Percentiles rank a stretch among this genome's conserved stretches.
Evolutionary conservation across 495 filamentous ascomycete genomes (phyloP).

Genomic region (Emericellopsis terricola): DNA sequence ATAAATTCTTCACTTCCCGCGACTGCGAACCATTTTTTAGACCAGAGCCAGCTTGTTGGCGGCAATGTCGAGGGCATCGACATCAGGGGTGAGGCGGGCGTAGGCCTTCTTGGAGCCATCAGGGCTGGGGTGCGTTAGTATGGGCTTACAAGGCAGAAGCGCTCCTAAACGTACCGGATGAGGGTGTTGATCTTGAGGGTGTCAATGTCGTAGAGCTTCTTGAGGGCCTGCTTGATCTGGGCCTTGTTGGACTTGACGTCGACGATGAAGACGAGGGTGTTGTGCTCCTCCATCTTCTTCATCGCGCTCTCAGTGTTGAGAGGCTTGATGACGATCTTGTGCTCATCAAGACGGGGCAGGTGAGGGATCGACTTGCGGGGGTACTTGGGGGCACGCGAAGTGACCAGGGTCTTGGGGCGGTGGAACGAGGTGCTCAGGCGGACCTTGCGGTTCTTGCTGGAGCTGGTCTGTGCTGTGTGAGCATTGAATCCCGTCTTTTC

Average conservation of each 20-base stretch:
- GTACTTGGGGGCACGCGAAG: slow-evolving; percentile 88
- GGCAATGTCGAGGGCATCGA: slow-evolving; percentile 97
- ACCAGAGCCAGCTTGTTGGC: slow-evolving; percentile 97
- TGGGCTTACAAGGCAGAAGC: background rate
- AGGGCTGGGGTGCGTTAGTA: slow-evolving; percentile 36
- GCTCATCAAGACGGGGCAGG: slow-evolving; percentile 76
- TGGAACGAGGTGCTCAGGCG: slow-evolving; percentile 90
- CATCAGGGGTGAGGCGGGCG: slow-evolving; percentile 81
- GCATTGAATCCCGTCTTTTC: background rate
- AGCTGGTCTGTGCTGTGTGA: slow-evolving; percentile 36
- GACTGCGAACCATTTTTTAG: no score
- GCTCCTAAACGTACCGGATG: slow-evolving; percentile 49
- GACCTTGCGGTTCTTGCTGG: slow-evolving; percentile 84
- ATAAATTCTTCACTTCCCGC: slow-evolving; percentile 16
- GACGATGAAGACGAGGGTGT: slow-evolving; percentile 97
- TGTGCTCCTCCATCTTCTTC: slow-evolving; percentile 99
- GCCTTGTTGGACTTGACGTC: slow-evolving; percentile 98
- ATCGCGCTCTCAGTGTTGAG: slow-evolving; percentile 98
- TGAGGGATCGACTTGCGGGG: slow-evolving; percentile 87
- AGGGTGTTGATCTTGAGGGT: slow-evolving; percentile 98
- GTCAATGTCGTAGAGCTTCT: slow-evolving; percentile 99
- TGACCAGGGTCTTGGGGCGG: slow-evolving; percentile 83
- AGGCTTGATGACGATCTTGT: slow-evolving; percentile 67
- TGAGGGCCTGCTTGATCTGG: slow-evolving; percentile 94
- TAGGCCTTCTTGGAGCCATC: slow-evolving; percentile 98